These are phyloP conservation scores for Nadsonia fulvescens DNA, from an alignment of 805 yeast species.

Conservation along the genomic window DNA sequence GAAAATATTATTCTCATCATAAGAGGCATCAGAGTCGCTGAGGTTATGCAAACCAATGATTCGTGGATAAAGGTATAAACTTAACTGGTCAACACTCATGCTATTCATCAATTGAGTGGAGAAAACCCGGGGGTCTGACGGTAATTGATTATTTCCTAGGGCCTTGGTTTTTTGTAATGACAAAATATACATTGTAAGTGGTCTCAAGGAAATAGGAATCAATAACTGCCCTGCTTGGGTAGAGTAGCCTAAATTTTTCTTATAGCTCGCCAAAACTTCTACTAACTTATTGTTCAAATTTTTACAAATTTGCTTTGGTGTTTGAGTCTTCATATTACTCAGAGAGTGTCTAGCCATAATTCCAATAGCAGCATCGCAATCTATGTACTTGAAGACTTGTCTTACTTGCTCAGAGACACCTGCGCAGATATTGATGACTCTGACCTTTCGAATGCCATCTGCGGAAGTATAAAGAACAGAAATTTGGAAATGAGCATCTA, in stretches of 20 bases:
- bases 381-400: conserved; percentile 64
- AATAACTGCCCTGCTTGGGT: conserved; percentile 44
- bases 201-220: conserved; percentile 63
- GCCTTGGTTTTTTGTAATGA: conserved; percentile 54
- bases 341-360: conserved; percentile 33
- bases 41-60: conserved; percentile 55
- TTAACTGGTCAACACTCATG: conserved; percentile 36
- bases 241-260: conserved; percentile 22
- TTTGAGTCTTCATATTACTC: conserved; percentile 21
- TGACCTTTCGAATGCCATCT: conserved; percentile 60
- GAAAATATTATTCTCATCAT: conserved; percentile 24
- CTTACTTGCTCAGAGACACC: conserved; percentile 59
- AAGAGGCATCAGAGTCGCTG: conserved; percentile 36
- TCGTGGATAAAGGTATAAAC: conserved; percentile 62
- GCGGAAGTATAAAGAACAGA: conserved; percentile 72
- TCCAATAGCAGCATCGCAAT: conserved; percentile 46
- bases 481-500: conserved; percentile 79
- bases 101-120: conserved; percentile 33
- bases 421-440: conserved; percentile 71
- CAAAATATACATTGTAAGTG: conserved; percentile 48
- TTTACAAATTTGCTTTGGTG: conserved; percentile 26
- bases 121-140: conserved; percentile 49
- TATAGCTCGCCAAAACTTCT: conserved; percentile 41
- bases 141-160: conserved; percentile 30
- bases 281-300: conserved; percentile 35